Evolutionary conservation across 768 basidiomycete species (phyloP).

Genomic region (Tubosaeta sp.): DNA sequence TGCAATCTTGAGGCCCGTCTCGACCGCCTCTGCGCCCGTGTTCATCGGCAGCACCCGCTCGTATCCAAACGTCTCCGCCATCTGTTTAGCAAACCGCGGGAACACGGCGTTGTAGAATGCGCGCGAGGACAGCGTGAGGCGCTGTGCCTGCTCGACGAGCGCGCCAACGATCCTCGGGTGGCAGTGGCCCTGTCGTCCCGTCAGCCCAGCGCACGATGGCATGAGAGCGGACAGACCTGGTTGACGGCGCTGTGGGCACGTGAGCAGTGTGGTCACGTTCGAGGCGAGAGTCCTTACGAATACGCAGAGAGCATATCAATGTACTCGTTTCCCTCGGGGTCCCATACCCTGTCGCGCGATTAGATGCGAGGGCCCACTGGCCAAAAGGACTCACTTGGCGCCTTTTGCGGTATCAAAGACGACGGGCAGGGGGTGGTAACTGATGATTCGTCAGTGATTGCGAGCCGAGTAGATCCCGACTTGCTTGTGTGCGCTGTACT

Average conservation of each 20-base stretch:
- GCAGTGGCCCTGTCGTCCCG: slow-evolving; percentile 67
- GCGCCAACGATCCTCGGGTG: slow-evolving; percentile 84
- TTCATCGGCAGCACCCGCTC: slow-evolving; percentile 99
- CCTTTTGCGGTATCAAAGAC: slow-evolving; percentile 90
- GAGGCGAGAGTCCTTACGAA: slow-evolving; percentile 51
- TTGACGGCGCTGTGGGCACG: slow-evolving; percentile 65
- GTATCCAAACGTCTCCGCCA: slow-evolving; percentile 82
- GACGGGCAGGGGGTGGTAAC: slow-evolving; percentile 93
- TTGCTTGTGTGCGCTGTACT: slow-evolving; percentile 87
- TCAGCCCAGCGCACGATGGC: slow-evolving; percentile 11
- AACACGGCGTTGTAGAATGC: slow-evolving; percentile 95
- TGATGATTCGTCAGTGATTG: slow-evolving; percentile 40
- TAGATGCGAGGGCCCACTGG: slow-evolving; percentile 8
- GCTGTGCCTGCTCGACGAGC: slow-evolving; percentile 79
- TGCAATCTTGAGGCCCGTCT: slow-evolving; percentile 93
- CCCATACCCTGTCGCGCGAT: slow-evolving; percentile 63
- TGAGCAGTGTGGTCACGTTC: slow-evolving; percentile 3
- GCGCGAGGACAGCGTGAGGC: slow-evolving; percentile 88
- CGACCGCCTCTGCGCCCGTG: slow-evolving; percentile 97
- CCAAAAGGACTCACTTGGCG: slow-evolving; percentile 70
- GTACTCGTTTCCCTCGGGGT: slow-evolving; percentile 92
- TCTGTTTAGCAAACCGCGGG: slow-evolving; percentile 81
- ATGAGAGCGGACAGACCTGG: slow-evolving; percentile 47
- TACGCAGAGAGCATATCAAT: slow-evolving; percentile 99
- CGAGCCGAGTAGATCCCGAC: slow-evolving; percentile 26